Evolutionary conservation across 2,329 filamentous ascomycete species (phyloP), one percentile per base, ranked within the genome.

Genomic region (Fusarium sp.): DNA sequence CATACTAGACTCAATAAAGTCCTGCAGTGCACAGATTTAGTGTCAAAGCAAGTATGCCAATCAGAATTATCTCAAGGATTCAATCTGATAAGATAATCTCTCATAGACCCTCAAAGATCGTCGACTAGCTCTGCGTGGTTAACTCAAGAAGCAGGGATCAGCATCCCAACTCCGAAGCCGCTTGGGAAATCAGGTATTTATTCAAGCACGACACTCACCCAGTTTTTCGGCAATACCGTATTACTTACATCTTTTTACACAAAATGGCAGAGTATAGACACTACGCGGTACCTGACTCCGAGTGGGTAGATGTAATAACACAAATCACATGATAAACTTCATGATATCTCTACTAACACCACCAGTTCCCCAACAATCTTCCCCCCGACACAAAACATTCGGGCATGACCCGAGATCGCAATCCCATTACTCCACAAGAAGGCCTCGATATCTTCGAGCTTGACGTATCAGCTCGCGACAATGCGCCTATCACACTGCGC

Each of bases 341-440:
- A 44, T 35, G 45, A 47, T 27, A 27, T 27, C 3, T 32, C 4
- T 27, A 20, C 56, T 54, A 9, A 68, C 20, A n/a, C 5, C 27
- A 7, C 23, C 40, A 77, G 71, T 73, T 74, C 9, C 70, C 74
- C 22, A 73, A 73, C 22, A 75, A 74, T 19, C 63, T 76, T 0
- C 67, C 71, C 0, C 55, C 54, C 3, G 62, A 63, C 2, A 72
- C 66, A 7, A 51, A 51, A 9, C 32, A 30, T 17, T n/a, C 40
- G 37, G 35, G 46, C 11, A 75, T 71, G 67, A 66, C 50, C 10
- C 59, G 72, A 19, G 64, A 62, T 7, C 65, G 54, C n/a, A 15
- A 67, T 23, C 67, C 73, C 17, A 73, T 75, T 23, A 47, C 27
- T 5, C 71, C 68, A 2, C 68, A 75, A 25, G 27, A 45, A 30